Evolutionary conservation across 495 filamentous ascomycete genomes (phyloP).

Genomic region (Daldinia loculata): DNA sequence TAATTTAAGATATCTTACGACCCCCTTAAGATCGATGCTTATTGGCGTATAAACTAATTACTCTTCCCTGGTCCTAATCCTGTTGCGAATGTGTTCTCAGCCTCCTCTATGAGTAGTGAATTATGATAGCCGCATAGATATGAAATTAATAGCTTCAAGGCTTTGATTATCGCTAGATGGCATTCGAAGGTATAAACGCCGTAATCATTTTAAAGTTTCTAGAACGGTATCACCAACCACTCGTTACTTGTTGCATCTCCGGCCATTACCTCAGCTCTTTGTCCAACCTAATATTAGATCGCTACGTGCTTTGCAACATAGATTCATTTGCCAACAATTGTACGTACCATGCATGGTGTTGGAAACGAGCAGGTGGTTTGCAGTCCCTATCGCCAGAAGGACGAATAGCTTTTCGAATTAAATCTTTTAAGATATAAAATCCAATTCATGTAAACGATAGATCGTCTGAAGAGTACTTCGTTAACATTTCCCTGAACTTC

Average conservation of each 20-base stretch:
- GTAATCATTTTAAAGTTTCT: not conserved
- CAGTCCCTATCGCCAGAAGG: not conserved
- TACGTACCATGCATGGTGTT: too few relatives aligned
- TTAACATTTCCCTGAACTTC: too few relatives aligned
- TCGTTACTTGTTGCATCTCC: not conserved
- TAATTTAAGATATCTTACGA: conserved; percentile 44
- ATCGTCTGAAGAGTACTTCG: too few relatives aligned
- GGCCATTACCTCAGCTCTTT: not conserved
- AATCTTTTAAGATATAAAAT: too few relatives aligned
- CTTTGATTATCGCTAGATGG: not conserved
- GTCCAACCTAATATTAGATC: not conserved
- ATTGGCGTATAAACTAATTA: conserved; percentile 9
- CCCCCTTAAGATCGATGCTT: conserved; percentile 27
- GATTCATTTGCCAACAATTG: too few relatives aligned
- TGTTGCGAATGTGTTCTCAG: not conserved
- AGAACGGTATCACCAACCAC: not conserved
- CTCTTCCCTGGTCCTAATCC: not conserved
- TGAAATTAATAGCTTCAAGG: not conserved
- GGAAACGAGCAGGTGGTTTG: too few relatives aligned
- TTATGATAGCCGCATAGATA: not conserved
- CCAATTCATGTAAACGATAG: too few relatives aligned
- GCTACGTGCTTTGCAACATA: too few relatives aligned
- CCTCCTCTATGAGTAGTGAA: not conserved
- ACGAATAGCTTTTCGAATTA: not conserved
- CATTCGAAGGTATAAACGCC: not conserved